A percentile compares a stretch with the other conserved stretches of the same genome.
Conservation (phyloP, 345 rosid species). For the Moringa oleifera region DNA sequence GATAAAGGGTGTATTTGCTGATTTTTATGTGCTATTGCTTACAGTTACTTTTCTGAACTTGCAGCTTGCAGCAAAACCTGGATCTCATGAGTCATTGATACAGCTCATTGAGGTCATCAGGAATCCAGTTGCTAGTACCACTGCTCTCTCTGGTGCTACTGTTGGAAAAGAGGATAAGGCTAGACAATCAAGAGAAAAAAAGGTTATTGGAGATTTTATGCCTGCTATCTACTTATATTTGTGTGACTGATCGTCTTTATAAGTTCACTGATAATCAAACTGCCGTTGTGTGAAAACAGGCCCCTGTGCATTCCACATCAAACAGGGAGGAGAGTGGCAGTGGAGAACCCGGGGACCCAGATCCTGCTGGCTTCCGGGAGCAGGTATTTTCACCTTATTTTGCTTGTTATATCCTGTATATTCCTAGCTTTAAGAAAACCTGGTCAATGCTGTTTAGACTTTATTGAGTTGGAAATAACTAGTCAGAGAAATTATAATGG, state of each 20-base stretch:
- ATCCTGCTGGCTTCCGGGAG: constrained; percentile 68
- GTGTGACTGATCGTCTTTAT: background rate
- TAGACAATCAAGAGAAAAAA: constrained; percentile 60
- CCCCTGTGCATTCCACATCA: constrained; percentile 28
- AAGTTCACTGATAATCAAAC: constrained; percentile 12
- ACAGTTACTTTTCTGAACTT: constrained; percentile 14
- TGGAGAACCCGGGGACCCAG: constrained; percentile 57
- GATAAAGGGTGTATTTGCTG: background rate
- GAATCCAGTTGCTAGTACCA: constrained; percentile 52
- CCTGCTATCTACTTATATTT: constrained; percentile 6
- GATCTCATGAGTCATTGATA: constrained; percentile 71
- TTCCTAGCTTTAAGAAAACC: background rate
- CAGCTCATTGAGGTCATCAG: constrained; percentile 73
- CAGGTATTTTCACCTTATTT: constrained; percentile 45
- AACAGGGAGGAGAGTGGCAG: constrained; percentile 52
- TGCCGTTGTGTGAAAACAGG: constrained; percentile 34
- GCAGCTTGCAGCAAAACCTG: constrained; percentile 85
- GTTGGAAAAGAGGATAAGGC: constrained; percentile 66
- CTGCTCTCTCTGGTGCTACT: constrained; percentile 36
- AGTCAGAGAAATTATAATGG: no score
- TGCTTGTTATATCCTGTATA: background rate
- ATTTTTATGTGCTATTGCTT: constrained; percentile 7
- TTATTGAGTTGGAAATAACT: no score
- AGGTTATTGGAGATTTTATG: constrained; percentile 36
- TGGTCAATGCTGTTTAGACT: no score